Conservation (phyloP, 371 early-diverging fungal species). For the Scutellospora calospora region DNA sequence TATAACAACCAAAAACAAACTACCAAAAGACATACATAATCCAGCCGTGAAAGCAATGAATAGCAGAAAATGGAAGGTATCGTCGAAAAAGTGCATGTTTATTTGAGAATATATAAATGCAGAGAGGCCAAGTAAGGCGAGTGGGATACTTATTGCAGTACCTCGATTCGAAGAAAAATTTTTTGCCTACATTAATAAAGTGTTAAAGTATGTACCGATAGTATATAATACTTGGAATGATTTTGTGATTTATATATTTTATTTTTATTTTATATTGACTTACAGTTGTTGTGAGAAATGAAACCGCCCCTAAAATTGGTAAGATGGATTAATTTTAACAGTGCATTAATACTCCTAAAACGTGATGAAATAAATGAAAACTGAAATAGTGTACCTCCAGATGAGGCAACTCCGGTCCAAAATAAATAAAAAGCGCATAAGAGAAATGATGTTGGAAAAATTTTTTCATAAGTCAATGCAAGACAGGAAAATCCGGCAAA, state of each 20-base stretch:
- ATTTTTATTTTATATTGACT: background rate
- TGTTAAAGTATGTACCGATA: background rate
- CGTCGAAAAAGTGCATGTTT: slow-evolving; percentile 58
- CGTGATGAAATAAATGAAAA: too few relatives aligned
- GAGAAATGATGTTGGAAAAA: slow-evolving; percentile 13
- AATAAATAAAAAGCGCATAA: slow-evolving; percentile 35
- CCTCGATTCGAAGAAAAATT: slow-evolving; percentile 28
- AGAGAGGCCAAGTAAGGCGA: slow-evolving; percentile 72
- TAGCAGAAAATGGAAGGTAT: slow-evolving; percentile 51
- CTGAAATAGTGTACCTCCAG: slow-evolving; percentile 21
- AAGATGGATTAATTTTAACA: background rate
- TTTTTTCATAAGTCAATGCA: slow-evolving; percentile 28
- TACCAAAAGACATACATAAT: slow-evolving; percentile 45
- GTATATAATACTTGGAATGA: background rate
- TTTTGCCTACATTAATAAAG: background rate
- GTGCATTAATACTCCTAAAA: background rate
- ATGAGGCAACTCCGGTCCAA: slow-evolving; percentile 23
- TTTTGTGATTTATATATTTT: too few relatives aligned
- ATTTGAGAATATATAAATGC: slow-evolving; percentile 73
- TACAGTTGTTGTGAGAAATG: slow-evolving; percentile 7
- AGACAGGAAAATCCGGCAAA: slow-evolving; percentile 19
- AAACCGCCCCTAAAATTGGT: background rate
- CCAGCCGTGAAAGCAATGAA: slow-evolving; percentile 50
- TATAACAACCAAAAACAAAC: slow-evolving; percentile 48
- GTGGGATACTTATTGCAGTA: slow-evolving; percentile 51